Evolutionary conservation across 2,329 filamentous ascomycete genomes (phyloP), one percentile per base, ranked within the genome.

Genomic region (Zarea fungicola): DNA sequence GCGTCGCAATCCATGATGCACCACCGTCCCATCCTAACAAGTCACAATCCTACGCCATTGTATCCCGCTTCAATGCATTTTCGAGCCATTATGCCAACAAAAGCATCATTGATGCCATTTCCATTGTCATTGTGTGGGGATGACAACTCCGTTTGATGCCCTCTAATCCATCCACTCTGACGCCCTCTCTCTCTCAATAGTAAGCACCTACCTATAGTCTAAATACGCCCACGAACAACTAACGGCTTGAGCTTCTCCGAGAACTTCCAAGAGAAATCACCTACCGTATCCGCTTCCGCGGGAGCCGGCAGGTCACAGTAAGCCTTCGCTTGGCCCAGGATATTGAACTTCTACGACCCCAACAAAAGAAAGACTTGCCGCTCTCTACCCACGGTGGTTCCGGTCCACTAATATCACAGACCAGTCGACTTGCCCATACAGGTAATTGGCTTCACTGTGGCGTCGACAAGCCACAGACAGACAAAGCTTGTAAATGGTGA

Each of bases 401-500:
- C 29, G 16, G 31, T 25, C 22, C 31, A 28, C 42, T 36, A 45
- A 36, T 9, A n/a, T n/a, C n/a, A 28, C 42, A 36, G 23, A 36
- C 13, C 22, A 23, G 42, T 22, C 23, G 26, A 36, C 22, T 35
- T 45, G 22, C 42, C 42, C 10, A 16, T 10, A 45, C 42, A 45
- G 32, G 31, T 32, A 45, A 36, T 28, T 36, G 42, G 26, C 4
- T n/a, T 45, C 5, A 23, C 11, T 2, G 42, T 36, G 42, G 42
- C 42, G 42, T 11, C 4, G 31, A 13, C 42, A 19, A 21, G 43
- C 35, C 29, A 37, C 34, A 16, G 25, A 37, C 26, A 29, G 26
- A 13, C 7, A 23, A n/a, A 29, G 43, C 43, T 29, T 46, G 34
- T 46, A 39, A 28, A 23, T 46, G 43, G 43, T 39, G 43, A 46